Evolutionary conservation across 805 yeast genomes (phyloP).

Genomic region (Kluyveromyces wickerhamii): DNA sequence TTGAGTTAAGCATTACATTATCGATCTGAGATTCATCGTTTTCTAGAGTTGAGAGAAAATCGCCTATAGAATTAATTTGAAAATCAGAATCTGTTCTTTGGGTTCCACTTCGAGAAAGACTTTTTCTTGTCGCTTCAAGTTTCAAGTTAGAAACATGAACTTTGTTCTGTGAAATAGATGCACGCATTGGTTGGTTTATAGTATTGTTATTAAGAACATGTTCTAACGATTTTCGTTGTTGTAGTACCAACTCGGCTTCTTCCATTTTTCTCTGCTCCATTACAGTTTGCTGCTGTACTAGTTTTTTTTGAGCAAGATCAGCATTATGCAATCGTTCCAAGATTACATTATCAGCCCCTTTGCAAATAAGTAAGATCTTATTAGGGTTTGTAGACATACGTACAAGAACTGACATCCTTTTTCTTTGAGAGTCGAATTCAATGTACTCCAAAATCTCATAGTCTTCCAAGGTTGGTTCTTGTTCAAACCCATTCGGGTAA

Average conservation of each 20-base stretch:
- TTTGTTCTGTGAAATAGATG: constrained; percentile 26
- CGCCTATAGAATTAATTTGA: constrained; percentile 41
- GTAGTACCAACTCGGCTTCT: constrained; percentile 70
- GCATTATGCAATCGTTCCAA: constrained; percentile 59
- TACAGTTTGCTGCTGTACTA: constrained; percentile 50
- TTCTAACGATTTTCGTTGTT: constrained; percentile 45
- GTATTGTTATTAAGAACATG: constrained; percentile 14
- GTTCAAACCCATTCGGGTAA: constrained; percentile 75
- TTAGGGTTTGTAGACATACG: constrained; percentile 56
- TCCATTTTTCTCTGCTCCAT: constrained; percentile 57
- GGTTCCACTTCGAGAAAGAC: constrained; percentile 19
- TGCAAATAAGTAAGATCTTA: constrained; percentile 69
- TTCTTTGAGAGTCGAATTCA: constrained; percentile 81
- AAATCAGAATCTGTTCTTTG: constrained; percentile 19
- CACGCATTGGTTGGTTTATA: constrained; percentile 25
- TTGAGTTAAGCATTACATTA: constrained; percentile 43
- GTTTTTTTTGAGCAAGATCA: constrained; percentile 53
- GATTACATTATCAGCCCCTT: constrained; percentile 93
- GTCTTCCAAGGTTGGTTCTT: constrained; percentile 52
- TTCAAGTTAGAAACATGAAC: constrained; percentile 24
- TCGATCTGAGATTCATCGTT: constrained; percentile 45
- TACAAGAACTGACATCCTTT: constrained; percentile 88
- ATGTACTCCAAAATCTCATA: constrained; percentile 74
- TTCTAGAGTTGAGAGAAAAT: constrained; percentile 35
- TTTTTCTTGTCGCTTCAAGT: constrained; percentile 24